Conservation (phyloP, 1,139 yeast genomes). For the Yamadazyma taylorii region DNA sequence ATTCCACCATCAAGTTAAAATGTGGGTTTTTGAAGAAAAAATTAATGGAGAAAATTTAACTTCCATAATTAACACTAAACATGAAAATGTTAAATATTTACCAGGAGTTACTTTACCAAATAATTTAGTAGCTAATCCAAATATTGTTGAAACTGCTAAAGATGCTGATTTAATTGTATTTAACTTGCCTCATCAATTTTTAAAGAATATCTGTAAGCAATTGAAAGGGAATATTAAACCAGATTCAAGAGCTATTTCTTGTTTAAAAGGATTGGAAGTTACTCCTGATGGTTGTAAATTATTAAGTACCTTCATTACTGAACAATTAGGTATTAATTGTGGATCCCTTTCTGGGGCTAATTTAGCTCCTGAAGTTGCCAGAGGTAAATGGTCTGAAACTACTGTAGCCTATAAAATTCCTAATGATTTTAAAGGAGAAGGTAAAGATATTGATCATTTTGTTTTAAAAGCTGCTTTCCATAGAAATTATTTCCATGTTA, state of each 20-base stretch:
- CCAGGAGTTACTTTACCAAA: conserved; percentile 45
- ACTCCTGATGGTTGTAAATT: conserved; percentile 45
- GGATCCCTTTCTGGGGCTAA: conserved; percentile 53
- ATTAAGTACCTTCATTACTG: conserved; percentile 44
- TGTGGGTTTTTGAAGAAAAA: conserved; percentile 51
- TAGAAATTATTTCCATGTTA: conserved; percentile 50
- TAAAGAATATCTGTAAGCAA: conserved; percentile 37
- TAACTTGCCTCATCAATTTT: conserved; percentile 51
- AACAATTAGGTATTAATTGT: conserved; percentile 43
- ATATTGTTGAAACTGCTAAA: conserved; percentile 36
- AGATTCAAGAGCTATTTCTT: conserved; percentile 44
- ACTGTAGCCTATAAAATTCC: conserved; percentile 48
- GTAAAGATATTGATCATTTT: conserved; percentile 42
- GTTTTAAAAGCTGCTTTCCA: conserved; percentile 48
- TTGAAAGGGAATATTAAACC: conserved; percentile 43
- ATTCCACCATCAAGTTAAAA: conserved; percentile 39
- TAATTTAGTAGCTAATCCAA: conserved; percentile 44
- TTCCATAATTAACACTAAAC: conserved; percentile 43
- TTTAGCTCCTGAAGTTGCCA: conserved; percentile 50
- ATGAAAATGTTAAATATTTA: conserved; percentile 47
- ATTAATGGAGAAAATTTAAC: conserved; percentile 45
- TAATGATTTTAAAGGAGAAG: conserved; percentile 39
- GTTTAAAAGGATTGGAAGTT: conserved; percentile 51
- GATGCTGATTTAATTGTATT: conserved; percentile 48
- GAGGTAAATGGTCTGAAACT: conserved; percentile 50